Conservation (phyloP, 139 green algal genomes). For the Asterochloris sp. region DNA sequence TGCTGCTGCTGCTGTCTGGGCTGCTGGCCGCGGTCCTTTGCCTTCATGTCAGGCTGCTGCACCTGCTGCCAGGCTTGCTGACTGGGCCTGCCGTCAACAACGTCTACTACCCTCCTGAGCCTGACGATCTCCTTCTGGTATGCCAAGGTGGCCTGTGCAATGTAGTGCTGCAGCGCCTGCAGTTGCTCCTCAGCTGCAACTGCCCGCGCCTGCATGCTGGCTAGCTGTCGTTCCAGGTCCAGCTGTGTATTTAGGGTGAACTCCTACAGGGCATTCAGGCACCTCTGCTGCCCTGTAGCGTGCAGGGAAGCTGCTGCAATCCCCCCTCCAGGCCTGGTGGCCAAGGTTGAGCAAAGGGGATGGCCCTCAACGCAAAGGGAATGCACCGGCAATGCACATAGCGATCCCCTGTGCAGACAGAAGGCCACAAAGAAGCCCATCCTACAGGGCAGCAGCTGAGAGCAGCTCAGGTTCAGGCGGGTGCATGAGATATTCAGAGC, state of each 20-base stretch:
- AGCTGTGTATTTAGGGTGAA: conserved; percentile 26
- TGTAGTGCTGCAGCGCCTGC: conserved; percentile 49
- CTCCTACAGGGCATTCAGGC: not conserved
- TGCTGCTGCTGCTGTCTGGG: not conserved
- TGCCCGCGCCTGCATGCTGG: conserved; percentile 29
- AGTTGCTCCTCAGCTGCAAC: conserved; percentile 70
- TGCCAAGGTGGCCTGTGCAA: conserved; percentile 38
- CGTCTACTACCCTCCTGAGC: conserved; percentile 25
- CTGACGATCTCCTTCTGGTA: conserved; percentile 70
- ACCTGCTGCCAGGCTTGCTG: not conserved
- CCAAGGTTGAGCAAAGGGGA: too few relatives aligned
- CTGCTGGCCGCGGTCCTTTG: not conserved
- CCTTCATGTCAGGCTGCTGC: too few relatives aligned
- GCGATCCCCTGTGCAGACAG: too few relatives aligned
- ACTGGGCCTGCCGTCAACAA: not conserved
- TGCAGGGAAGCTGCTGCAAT: not conserved
- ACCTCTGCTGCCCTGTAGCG: not conserved
- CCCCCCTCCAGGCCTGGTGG: not conserved
- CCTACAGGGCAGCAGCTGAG: too few relatives aligned
- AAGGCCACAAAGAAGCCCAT: too few relatives aligned
- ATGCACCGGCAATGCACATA: not conserved
- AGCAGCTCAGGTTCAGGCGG: too few relatives aligned
- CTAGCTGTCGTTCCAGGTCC: conserved; percentile 34
- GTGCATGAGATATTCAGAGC: too few relatives aligned
- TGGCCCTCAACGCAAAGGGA: not conserved